Conservation (phyloP, 192 early-diverging fungal species). For the Kappamyces sp. region DNA sequence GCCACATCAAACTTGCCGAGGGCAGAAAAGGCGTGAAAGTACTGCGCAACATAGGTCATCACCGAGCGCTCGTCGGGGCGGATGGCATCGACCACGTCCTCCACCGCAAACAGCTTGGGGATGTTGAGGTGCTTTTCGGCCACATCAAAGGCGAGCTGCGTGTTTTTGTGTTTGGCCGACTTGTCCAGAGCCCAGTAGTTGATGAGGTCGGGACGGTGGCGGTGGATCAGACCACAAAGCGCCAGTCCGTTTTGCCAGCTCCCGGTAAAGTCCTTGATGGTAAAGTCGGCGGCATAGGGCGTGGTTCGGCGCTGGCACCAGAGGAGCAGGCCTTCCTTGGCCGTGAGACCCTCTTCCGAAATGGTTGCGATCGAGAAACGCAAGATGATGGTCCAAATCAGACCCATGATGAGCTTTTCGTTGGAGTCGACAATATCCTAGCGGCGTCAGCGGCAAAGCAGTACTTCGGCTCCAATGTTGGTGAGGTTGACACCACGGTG, state of each 20-base stretch:
- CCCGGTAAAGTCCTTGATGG: constrained; percentile 79
- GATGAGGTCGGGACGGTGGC: constrained; percentile 90
- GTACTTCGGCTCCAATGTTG: constrained; percentile 92
- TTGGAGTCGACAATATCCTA: constrained; percentile 90
- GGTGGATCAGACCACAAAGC: constrained; percentile 93
- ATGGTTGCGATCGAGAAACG: constrained; percentile 84
- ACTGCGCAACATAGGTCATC: constrained; percentile 98
- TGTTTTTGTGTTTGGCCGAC: constrained; percentile 73
- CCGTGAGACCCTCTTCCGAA: constrained; percentile 89
- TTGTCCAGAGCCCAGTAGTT: constrained; percentile 86
- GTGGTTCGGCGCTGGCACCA: constrained; percentile 97
- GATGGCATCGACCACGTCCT: constrained; percentile 86
- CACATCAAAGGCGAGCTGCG: constrained; percentile 89
- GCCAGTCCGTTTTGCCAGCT: constrained; percentile 91
- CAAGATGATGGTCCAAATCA: constrained; percentile 97
- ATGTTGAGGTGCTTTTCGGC: constrained; percentile 84
- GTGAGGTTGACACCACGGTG: constrained; percentile 77
- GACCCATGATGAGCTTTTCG: constrained; percentile 83
- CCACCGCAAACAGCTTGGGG: constrained; percentile 88
- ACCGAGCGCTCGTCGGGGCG: constrained; percentile 96
- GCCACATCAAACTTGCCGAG: constrained; percentile 83
- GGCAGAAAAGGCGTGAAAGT: constrained; percentile 94
- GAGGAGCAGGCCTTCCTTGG: constrained; percentile 88
- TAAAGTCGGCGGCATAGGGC: constrained; percentile 75
- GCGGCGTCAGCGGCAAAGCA: neutral